Base-by-base conservation (phyloP, 2,329 filamentous ascomycete species). In the Colletotrichum euphorbiae region DNA sequence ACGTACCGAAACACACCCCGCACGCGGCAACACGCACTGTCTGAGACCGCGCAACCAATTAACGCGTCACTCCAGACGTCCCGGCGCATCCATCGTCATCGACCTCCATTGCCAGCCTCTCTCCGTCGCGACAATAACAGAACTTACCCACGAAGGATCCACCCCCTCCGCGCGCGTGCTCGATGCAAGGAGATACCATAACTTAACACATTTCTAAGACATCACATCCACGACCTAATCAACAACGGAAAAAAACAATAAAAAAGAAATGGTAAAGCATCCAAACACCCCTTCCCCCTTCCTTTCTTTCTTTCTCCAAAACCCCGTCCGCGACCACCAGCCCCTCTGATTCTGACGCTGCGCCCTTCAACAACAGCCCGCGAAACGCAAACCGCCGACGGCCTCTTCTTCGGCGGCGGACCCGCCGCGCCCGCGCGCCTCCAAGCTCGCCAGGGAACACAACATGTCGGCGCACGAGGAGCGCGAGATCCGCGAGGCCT, bases 391-490 rank as follows among this genome's bases (percentile, higher is more conserved):
- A 74, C 73, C 80, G 4, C 6, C 77, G 52, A 75, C 77, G 59
- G 65, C 75, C 19, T 65, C 77, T 6, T 6, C 28, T 17, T 63
- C 75, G 67, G 61, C 75, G 67, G 61, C 76, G 7, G 72, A 75
- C 57, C 76, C 71, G 75, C 58, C 70, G 60, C 62, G 57, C 67
- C 81, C 83, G 62, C 91, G 92, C 70, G 89, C 89, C 75, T 97
- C 94, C 67, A 97, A 94, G 79, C 92, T 98, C 74, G 95, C 95
- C 33, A 95, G 94, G 81, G 93, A 97, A 76, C 90, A 98, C 85
- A 91, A 94, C 78, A 89, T 98, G 75, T 91, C 89, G 13, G 91
- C 90, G 45, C 89, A 91, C 71, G 91, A 98, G 80, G 95, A 98
- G 81, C 86, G 87, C 73, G 94, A 98, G 81, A 97, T 99, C 76